Evolutionary conservation across 495 filamentous ascomycete species (phyloP), one percentile per base, ranked within the genome.

Genomic region (Trichoderma virens): DNA sequence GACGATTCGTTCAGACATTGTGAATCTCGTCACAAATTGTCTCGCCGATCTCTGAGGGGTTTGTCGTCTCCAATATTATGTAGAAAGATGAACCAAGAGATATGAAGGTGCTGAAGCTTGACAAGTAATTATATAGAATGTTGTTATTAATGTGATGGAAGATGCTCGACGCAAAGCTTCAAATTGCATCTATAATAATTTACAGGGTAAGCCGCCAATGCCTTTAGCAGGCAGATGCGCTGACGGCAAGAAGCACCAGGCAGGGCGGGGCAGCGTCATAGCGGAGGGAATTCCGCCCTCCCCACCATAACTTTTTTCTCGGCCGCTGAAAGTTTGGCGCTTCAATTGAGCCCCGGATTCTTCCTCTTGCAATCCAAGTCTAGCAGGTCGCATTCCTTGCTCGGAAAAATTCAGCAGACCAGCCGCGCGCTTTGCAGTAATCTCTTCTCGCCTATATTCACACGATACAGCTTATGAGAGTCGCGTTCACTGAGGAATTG

Each of bases 1-100:
- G 35, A 74, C 70, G 68, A 71, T 68, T n/a, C 67, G 68, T 6
- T 47, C 27, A 20, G 62, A 56, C 62, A 64, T 64, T 30, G 23
- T 18, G 25, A 11, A 23, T 4, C 14, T 32, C 13, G 20, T n/a
- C 28, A 60, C 9, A 18, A 18, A 16, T 25, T 1, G 5, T 31
- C 16, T 6, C 4, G 3, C 18, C 9, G 54, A 27, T 28, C 23
- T 54, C 45, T 54, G 45, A 32, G 9, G 27, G 8, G 8, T 18
- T 28, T 28, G 54, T 13, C 18, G 51, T 11, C n/a, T n/a, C n/a
- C n/a, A n/a, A n/a, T n/a, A n/a, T n/a, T n/a, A n/a, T n/a, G n/a
- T n/a, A n/a, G n/a, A n/a, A n/a, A n/a, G n/a, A n/a, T n/a, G n/a
- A n/a, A n/a, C n/a, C n/a, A n/a, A n/a, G n/a, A n/a, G n/a, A n/a